Conservation (phyloP, 768 basidiomycete genomes). For the Tulasnella sp. region DNA sequence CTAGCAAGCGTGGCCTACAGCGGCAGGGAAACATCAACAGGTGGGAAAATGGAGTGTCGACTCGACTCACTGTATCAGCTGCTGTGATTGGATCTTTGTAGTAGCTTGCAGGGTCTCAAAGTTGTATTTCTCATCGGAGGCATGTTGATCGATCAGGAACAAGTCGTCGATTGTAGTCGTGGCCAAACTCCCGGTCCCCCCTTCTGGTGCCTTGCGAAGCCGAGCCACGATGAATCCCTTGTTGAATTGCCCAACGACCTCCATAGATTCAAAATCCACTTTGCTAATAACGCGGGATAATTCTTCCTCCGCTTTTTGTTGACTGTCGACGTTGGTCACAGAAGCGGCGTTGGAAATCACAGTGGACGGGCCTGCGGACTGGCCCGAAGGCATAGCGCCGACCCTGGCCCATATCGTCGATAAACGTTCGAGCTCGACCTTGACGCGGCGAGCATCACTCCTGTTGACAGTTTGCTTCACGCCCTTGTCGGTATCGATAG, state of each 20-base stretch:
- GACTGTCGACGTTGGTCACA: slow-evolving; percentile 37
- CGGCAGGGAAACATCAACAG: not conserved
- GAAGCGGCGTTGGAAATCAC: not conserved
- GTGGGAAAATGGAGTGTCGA: slow-evolving; percentile 6
- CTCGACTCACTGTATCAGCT: slow-evolving; percentile 58
- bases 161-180: slow-evolving; percentile 56
- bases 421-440: slow-evolving; percentile 34
- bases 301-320: slow-evolving; percentile 49
- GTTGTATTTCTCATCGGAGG: slow-evolving; percentile 97
- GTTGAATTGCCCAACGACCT: slow-evolving; percentile 90
- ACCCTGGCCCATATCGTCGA: slow-evolving; percentile 25
- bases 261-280: slow-evolving; percentile 75
- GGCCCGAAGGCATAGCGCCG: not conserved
- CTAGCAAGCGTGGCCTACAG: slow-evolving; percentile 61
- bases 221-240: slow-evolving; percentile 87
- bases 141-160: slow-evolving; percentile 96
- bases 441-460: slow-evolving; percentile 28
- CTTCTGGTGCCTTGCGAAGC: slow-evolving; percentile 35
- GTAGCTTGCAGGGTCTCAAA: slow-evolving; percentile 89
- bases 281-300: slow-evolving; percentile 83
- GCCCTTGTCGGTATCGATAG: not conserved
- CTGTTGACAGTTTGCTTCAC: slow-evolving; percentile 25
- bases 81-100: slow-evolving; percentile 84
- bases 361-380: not conserved
- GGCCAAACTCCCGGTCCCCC: not conserved